Evolutionary conservation across 2,329 filamentous ascomycete genomes (phyloP), one percentile per base, ranked within the genome.

Genomic region (Colletotrichum higginsianum): DNA sequence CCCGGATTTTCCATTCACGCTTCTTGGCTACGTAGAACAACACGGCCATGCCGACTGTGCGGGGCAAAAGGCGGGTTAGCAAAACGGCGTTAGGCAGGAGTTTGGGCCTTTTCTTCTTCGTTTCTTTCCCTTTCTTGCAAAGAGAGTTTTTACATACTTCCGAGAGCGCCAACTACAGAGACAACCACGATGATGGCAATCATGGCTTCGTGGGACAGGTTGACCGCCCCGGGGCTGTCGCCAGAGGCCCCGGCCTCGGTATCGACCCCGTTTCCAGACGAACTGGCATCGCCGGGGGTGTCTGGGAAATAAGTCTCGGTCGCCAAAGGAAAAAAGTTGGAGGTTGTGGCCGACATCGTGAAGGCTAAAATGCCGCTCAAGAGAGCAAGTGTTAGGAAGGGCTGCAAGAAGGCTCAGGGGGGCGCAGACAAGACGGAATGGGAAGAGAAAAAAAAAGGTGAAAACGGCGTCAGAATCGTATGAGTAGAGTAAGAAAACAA

Each of bases 11-110:
- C 94, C 94, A 96, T 81, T 95, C 93, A 57, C 91, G 90, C 84
- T 94, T 95, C 86, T 96, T 96, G 66, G 94, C 93, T 47, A 96
- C 80, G 80, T 92, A 94, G 84, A 93, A 97, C 38, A 96, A 88
- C 2, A 90, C 83, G 3, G 90, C 89, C 44, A 88, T 91, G 26
- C 86, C 86, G 73, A 91, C 92, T 93, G 75, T 50, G 57, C 12
- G 2, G 44, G 13, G 35, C 35, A 61, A 23, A 42, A 23, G 3
- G 2, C n/a, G 23, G 44, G 69, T 72, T 13, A 66, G 70, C 26
- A 53, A 61, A 61, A 35, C 4, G 46, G 8, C 40, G 49, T 66
- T 13, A 1, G 0, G n/a, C 55, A 65, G 61, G 66, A 61, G 44
- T 50, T 56, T n/a, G 35, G 30, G 5, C 40, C 26, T 56, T 38